Base-by-base conservation (phyloP, 345 rosid genomes). In the Raphanus sativus region DNA sequence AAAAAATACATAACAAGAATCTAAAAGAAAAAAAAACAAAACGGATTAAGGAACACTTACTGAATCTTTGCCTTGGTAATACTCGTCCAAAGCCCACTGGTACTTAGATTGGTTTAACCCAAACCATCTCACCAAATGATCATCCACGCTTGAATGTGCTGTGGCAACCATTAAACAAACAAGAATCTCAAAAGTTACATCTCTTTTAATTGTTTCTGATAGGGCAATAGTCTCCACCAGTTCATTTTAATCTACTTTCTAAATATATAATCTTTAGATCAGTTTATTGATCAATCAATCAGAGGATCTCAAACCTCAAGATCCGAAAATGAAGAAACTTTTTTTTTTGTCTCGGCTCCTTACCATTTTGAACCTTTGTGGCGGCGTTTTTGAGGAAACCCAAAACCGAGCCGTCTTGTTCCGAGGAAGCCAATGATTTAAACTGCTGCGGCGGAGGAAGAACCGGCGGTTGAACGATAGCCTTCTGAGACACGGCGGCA, bases 121-220 rank as follows among this genome's bases (percentile, higher is more conserved):
- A 76, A 93, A 90, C 99, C 99, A 95, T 15, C 93, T 90, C 8
- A 97, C 96, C 87, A 95, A 79, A 82, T 91, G 91, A 67, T 91
- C 98, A 84, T 95, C 99, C 86, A 95, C 86, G 75, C 97, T 89
- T 32, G 98, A 91, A 88, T 93, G 97, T 40, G 96, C 99, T 95
- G 83, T 75, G 30, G 2, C 7, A 66, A 38, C 42, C 16, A 48
- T 48, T 12, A 13, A 13, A 62, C 45, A 13, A 56, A 58, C 30
- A 68, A 34, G 12, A 48, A 32, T 29, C 52, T 68, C 63, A 80
- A 59, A 28, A 28, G 2, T 50, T 2, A 54, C 55, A 45, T 62
- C 8, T 7, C 8, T 65, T 54, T 38, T 5, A 50, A 55, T 30
- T 17, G 24, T n/a, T n/a, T n/a, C n/a, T n/a, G n/a, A n/a, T n/a